Base-by-base conservation (phyloP, 352 stramenopile species). In the Pythium brachiatum region DNA sequence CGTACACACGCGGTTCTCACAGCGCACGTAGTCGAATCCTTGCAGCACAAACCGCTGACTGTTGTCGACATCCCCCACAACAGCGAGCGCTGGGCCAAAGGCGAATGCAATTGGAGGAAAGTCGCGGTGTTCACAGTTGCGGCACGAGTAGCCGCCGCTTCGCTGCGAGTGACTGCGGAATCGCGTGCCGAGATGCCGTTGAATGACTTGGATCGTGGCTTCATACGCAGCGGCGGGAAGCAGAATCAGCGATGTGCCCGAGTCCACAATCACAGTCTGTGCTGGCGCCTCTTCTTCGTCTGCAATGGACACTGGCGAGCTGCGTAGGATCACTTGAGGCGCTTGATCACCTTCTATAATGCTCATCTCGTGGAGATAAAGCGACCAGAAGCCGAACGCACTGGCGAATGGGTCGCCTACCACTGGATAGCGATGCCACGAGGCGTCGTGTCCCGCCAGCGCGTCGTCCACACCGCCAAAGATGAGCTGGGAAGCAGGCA, bases 21-120 rank as follows among this genome's bases (percentile, higher is more conserved):
- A 76, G 13, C 64, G 63, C 52, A 78, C 73, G 21, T 78, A 81
- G 64, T 81, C 73, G 12, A 23, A 66, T 12, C 70, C 70, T 25
- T 78, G 70, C 5, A 81, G 70, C 21, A 60, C 34, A 36, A 81
- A 75, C 5, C 25, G 43, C 25, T 70, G 61, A 3, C 36, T 39
- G 16, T 27, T 2, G 6, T 25, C 47, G 27, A 31, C 25, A 44
- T 27, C 57, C 4, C 23, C 23, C 8, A 52, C 31, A 11, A 34
- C 13, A 0, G 50, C 4, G 12, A 20, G 46, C 7, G 31, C n/a
- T 0, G 23, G 13, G 1, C 13, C 36, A 26, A 78, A 73, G 16
- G 53, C 21, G 38, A 81, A 76, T 18, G 57, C 34, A 2, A 81
- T 31, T 3, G 63, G 25, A 3, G 73, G 73, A 34, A 81, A 81